Evolutionary conservation across 495 filamentous ascomycete species (phyloP), one percentile per base, ranked within the genome.

Genomic region (Polyplosphaeria fusca): DNA sequence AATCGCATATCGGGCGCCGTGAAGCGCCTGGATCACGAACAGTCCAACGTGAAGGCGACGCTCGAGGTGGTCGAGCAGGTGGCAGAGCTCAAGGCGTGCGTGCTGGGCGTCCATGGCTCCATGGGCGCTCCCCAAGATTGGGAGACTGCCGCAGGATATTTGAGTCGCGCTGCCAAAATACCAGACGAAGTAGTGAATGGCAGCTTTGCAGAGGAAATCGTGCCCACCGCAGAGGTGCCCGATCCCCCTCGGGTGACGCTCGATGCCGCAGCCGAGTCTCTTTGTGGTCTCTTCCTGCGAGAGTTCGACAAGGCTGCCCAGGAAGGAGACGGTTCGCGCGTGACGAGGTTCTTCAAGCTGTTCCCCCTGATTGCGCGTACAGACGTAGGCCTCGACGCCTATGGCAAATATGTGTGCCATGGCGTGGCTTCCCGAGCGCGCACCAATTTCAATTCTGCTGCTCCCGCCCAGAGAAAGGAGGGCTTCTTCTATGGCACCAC

Each of bases 51-150:
- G 5, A 88, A 90, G 61, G 84, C 87, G 22, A 97, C 94, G 5
- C 73, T 98, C 44, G 83, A 85, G 30, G 91, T 98, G 20, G 93
- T 97, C 3, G 92, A 96, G 66, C 91, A 95, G 69, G 94, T 98
- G 4, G 85, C 88, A 5, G 93, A 98, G 74, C 85, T 98, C 43
- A 96, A 96, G 70, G 83, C 91, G 5, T 98, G 93, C 66, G 88
- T 97, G 37, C 81, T 96, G 18, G 94, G 93, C n/a, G 91, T 97
- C 23, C 83, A 88, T 13, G 91, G 89, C 16, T 91, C 88, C 37
- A 97, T 98, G 93, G 94, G 93, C 12, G 93, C 90, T 1, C 87
- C 94, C 35, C 93, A 98, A 71, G 94, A 97, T 72, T 98, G 94
- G 94, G 93, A 98, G 73, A 92, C 86, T 0, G 93, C 93, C 3